phyloP scores from a whole-genome alignment of 352 stramenopile genomes.

The Hyaloperonospora brassicae region DNA sequence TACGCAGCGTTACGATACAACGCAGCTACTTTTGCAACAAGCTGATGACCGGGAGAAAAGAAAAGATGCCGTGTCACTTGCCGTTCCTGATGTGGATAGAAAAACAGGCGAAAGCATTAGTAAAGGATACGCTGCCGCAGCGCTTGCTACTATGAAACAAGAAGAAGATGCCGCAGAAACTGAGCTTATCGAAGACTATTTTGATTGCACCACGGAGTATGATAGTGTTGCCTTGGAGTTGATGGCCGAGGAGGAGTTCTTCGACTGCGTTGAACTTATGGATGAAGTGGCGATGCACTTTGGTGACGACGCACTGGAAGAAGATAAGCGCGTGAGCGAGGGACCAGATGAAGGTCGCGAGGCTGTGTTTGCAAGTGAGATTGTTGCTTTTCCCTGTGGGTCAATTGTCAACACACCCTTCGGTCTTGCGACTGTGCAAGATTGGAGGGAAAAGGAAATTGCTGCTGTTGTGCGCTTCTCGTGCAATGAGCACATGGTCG shows the following conservation, averaged over 20 bases:
- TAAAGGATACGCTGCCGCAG: constrained; percentile 14
- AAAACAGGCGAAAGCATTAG: constrained; percentile 1
- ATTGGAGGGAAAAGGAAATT: constrained; percentile 31
- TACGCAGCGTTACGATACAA: constrained; percentile 21
- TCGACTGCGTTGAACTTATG: constrained; percentile 68
- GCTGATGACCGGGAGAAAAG: constrained; percentile 23
- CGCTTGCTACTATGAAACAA: constrained; percentile 28
- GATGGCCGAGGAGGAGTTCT: constrained; percentile 80
- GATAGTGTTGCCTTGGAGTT: constrained; percentile 48
- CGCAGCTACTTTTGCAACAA: constrained; percentile 28
- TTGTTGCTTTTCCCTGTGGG: constrained; percentile 40
- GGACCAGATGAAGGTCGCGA: constrained; percentile 6
- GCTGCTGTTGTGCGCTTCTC: constrained; percentile 41
- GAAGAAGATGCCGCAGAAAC: constrained; percentile 37
- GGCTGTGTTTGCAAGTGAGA: constrained; percentile 2
- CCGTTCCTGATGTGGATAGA: constrained; percentile 7
- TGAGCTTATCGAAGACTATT: constrained; percentile 75
- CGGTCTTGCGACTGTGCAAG: constrained; percentile 46
- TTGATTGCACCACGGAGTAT: constrained; percentile 58
- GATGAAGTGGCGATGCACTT: constrained; percentile 49
- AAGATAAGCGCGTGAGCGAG: constrained; percentile 16
- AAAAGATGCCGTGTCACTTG: constrained; percentile 16
- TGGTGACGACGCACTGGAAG: constrained; percentile 9
- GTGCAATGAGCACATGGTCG: constrained; percentile 29
- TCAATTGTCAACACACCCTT: constrained; percentile 59